Conservation (phyloP, 345 rosid genomes). For the Euphorbia peplus region DNA sequence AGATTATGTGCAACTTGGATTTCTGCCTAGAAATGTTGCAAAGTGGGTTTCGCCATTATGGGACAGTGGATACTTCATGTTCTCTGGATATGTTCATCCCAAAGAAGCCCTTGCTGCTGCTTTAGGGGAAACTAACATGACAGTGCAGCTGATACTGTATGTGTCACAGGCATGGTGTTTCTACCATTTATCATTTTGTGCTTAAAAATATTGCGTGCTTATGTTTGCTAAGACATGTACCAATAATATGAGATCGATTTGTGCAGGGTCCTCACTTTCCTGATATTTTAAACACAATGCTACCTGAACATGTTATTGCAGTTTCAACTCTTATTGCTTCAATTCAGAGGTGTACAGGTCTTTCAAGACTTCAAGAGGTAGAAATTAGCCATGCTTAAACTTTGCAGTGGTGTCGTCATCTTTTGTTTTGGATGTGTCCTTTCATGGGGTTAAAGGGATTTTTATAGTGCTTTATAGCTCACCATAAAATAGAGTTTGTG, state of each 20-base stretch:
- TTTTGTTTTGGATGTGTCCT: neutral
- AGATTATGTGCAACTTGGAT: constrained; percentile 80
- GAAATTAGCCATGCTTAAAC: neutral
- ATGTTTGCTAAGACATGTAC: constrained; percentile 14
- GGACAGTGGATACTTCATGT: constrained; percentile 68
- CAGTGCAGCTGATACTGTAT: constrained; percentile 62
- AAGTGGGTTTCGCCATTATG: constrained; percentile 95
- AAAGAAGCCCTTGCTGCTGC: constrained; percentile 80
- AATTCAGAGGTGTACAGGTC: constrained; percentile 73
- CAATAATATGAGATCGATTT: constrained; percentile 20
- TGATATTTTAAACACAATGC: constrained; percentile 47
- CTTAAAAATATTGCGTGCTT: constrained; percentile 7
- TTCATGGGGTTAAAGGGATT: constrained; percentile 1
- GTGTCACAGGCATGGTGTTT: constrained; percentile 60
- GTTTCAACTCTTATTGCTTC: constrained; percentile 64
- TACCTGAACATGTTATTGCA: constrained; percentile 46
- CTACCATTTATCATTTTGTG: constrained; percentile 18
- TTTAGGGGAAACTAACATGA: constrained; percentile 56
- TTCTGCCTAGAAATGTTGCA: constrained; percentile 70
- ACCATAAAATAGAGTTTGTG: neutral
- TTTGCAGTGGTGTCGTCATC: constrained; percentile 3
- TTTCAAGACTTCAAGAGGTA: constrained; percentile 90
- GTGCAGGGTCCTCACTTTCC: constrained; percentile 65
- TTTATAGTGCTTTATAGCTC: neutral
- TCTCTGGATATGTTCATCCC: constrained; percentile 64